Percentiles rank a stretch among this genome's conserved stretches.
Conservation (phyloP, 192 early-diverging fungal genomes). For the Phlyctochytrium planicorne region DNA sequence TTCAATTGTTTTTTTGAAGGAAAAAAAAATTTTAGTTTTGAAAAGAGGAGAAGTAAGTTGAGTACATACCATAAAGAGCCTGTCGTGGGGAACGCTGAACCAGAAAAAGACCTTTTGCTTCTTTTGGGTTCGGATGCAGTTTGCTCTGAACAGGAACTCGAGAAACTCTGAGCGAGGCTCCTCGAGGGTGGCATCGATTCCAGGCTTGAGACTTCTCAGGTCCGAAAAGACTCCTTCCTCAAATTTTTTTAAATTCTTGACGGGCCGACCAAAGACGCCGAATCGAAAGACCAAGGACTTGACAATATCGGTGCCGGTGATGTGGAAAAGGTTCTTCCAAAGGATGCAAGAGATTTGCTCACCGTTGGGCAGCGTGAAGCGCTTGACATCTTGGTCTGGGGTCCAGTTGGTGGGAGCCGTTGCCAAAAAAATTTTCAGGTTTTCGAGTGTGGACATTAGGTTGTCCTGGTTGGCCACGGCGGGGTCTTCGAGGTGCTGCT, state of each 20-base stretch:
- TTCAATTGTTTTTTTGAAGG: neutral
- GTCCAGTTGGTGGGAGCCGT: conserved; percentile 71
- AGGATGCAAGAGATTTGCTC: conserved; percentile 90
- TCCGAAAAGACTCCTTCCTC: conserved; percentile 98
- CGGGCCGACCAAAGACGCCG: conserved; percentile 82
- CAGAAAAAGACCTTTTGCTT: conserved; percentile 99
- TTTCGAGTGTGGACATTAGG: no score
- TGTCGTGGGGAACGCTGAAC: conserved; percentile 92
- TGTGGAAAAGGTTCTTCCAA: conserved; percentile 91
- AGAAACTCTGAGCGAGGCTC: conserved; percentile 91
- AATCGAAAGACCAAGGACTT: conserved; percentile 87
- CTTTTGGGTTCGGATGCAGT: conserved; percentile 97
- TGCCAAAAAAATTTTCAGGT: conserved; percentile 39
- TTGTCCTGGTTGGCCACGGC: no score
- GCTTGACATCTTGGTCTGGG: conserved; percentile 51
- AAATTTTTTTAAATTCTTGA: conserved; percentile 85
- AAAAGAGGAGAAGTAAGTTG: no score
- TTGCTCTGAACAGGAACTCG: conserved; percentile 91
- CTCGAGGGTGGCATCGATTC: conserved; percentile 88
- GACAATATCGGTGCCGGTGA: conserved; percentile 98
- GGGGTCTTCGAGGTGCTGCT: conserved; percentile 8
- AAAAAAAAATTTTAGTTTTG: no score
- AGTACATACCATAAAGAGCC: conserved; percentile 71
- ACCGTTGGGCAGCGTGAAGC: conserved; percentile 73
- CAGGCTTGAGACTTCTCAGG: conserved; percentile 91